These are phyloP conservation scores for Eucalyptus erythrocorys DNA, from an alignment of 345 rosid species.

Conservation along the genomic window DNA sequence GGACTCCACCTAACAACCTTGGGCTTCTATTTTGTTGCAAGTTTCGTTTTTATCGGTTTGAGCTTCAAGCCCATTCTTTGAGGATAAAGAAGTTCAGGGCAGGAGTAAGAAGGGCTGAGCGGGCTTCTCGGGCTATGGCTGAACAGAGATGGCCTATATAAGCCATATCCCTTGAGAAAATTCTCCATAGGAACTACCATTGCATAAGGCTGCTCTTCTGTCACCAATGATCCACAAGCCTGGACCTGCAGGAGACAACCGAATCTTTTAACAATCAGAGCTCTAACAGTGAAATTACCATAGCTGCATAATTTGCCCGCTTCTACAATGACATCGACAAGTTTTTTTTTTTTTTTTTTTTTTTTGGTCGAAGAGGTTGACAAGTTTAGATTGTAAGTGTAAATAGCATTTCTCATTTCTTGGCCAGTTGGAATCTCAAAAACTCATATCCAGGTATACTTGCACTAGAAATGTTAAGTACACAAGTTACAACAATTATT, in stretches of 20 bases:
- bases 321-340: background rate
- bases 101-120: slow-evolving; percentile 70
- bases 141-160: slow-evolving; percentile 58
- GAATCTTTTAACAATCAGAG: background rate
- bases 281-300: background rate
- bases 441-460: background rate
- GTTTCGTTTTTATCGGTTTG: slow-evolving; percentile 77
- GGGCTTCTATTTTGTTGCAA: background rate
- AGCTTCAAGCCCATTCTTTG: slow-evolving; percentile 98
- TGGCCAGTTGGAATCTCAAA: background rate
- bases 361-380: no score
- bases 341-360: background rate
- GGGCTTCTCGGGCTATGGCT: slow-evolving; percentile 85
- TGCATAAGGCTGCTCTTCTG: slow-evolving; percentile 95
- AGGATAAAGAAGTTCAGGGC: slow-evolving; percentile 95
- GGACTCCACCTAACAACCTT: background rate
- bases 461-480: background rate
- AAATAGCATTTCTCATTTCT: background rate
- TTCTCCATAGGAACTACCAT: slow-evolving; percentile 94
- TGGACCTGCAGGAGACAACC: slow-evolving; percentile 24
- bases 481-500: background rate
- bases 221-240: slow-evolving; percentile 96
- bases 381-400: background rate
- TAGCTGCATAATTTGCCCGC: background rate
- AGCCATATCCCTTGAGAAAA: slow-evolving; percentile 79